Evolutionary conservation across 129 eudicot species (phyloP).

Genomic region (Ambrosia trifida): DNA sequence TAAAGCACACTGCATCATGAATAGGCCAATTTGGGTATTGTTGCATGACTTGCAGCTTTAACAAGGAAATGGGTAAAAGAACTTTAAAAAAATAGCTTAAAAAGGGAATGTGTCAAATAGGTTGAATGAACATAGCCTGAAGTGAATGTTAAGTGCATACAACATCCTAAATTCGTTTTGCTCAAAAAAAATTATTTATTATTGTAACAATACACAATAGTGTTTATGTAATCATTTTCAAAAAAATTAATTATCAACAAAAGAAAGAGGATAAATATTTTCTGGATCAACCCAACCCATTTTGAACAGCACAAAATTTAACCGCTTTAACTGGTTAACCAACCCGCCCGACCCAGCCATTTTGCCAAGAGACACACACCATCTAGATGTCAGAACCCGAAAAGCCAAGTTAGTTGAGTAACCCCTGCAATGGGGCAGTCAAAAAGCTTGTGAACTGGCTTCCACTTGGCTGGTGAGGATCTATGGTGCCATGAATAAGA

Average conservation of each 20-base stretch:
- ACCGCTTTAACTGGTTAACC: conserved; percentile 7
- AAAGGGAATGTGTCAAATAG: not conserved
- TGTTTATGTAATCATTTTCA: not conserved
- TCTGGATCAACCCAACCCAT: conserved; percentile 4
- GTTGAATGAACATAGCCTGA: not conserved
- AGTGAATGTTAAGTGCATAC: not conserved
- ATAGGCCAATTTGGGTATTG: not conserved
- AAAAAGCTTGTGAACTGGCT: conserved; percentile 86
- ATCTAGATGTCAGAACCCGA: conserved; percentile 66
- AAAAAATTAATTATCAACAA: not conserved
- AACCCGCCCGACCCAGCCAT: not conserved
- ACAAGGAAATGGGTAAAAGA: not conserved
- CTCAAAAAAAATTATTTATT: not conserved
- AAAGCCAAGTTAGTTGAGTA: conserved; percentile 67
- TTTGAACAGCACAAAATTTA: not conserved
- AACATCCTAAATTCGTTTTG: not conserved
- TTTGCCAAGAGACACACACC: conserved; percentile 37
- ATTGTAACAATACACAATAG: not conserved
- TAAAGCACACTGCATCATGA: conserved; percentile 5
- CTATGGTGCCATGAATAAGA: conserved; percentile 47
- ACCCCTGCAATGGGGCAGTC: conserved; percentile 87
- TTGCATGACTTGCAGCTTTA: not conserved
- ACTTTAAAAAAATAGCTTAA: not conserved
- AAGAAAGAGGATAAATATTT: not conserved
- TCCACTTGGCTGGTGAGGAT: conserved; percentile 67